Evolutionary conservation across 1,284 basidiomycete genomes (phyloP), one percentile per base, ranked within the genome.

Genomic region (Thelephora terrestris): DNA sequence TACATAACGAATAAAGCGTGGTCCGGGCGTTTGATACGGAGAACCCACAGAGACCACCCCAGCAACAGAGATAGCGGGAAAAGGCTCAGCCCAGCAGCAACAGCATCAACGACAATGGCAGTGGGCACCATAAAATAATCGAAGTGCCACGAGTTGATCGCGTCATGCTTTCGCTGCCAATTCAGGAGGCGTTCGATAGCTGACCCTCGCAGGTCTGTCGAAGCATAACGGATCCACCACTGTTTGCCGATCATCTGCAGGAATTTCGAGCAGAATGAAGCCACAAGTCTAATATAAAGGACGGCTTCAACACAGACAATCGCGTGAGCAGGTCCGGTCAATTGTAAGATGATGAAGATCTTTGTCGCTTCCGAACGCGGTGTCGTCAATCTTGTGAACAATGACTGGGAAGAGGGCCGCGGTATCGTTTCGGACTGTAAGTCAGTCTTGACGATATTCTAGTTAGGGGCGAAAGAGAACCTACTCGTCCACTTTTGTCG

Each of bases 391-490:
- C 14, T 24, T 27, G 23, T 37, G 32, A 18, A 47, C 17, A 18
- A 47, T 9, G 18, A 47, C 25, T 20, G 18, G 39, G 46, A 37
- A 34, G 18, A 47, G 24, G 17, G 37, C 46, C 5, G 34, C 34
- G 14, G 46, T 47, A 6, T 29, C 37, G n/a, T 52, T 20, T 52
- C 39, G 16, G 40, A 21, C 47, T 52, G 51, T 9, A 52, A 40
- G 34, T 47, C 45, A 14, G 46, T 36, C 12, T 47, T 45, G 17
- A 47, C 43, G 12, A 50, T 38, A n/a, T n/a, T n/a, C n/a, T n/a
- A n/a, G n/a, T n/a, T n/a, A n/a, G n/a, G n/a, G n/a, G n/a, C n/a
- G n/a, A n/a, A n/a, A n/a, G n/a, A n/a, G n/a, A n/a, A n/a, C n/a
- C n/a, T n/a, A n/a, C n/a, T n/a, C n/a, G n/a, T n/a, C n/a, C n/a